Percentiles rank a stretch among this genome's conserved stretches.
Conservation (phyloP, 2,329 filamentous ascomycete species). For the Periglandula ipomoeae region DNA sequence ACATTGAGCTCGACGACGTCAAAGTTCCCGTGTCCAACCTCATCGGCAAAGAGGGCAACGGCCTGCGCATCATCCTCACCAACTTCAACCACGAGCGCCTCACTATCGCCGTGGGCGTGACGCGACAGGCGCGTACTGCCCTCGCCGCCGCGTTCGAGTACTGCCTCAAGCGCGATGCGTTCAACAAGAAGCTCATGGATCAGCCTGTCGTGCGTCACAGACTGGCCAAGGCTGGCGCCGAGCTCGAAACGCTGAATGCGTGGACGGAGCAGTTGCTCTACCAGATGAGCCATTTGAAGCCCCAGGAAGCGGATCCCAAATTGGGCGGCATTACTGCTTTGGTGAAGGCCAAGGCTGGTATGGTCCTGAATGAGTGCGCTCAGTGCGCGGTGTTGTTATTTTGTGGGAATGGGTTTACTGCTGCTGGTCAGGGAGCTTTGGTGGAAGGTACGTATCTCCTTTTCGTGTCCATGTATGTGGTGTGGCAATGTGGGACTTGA, state of each 20-base stretch:
- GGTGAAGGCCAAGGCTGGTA: slow-evolving; percentile 38
- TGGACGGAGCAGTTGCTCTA: slow-evolving; percentile 54
- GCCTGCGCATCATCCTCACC: slow-evolving; percentile 47
- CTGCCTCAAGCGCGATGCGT: slow-evolving; percentile 43
- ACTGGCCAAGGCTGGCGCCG: slow-evolving; percentile 46
- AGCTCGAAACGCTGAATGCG: slow-evolving; percentile 52
- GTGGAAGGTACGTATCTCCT: slow-evolving; percentile 45
- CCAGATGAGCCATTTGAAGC: slow-evolving; percentile 36
- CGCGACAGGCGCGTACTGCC: slow-evolving; percentile 48
- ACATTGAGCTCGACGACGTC: slow-evolving; percentile 47
- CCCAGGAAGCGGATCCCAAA: slow-evolving; percentile 21
- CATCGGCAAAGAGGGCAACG: slow-evolving; percentile 43
- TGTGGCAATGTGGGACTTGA: too few relatives aligned
- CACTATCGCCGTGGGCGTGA: slow-evolving; percentile 45
- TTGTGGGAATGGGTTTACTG: slow-evolving; percentile 42
- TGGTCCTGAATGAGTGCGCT: slow-evolving; percentile 43
- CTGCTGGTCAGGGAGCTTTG: slow-evolving; percentile 34
- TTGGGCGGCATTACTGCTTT: slow-evolving; percentile 22
- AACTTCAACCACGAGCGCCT: slow-evolving; percentile 53
- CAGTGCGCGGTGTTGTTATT: slow-evolving; percentile 44
- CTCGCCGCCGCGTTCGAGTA: slow-evolving; percentile 42
- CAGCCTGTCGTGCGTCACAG: slow-evolving; percentile 52
- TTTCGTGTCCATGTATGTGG: slow-evolving; percentile 22
- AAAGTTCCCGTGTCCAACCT: slow-evolving; percentile 32
- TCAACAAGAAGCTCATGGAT: slow-evolving; percentile 47